Evolutionary conservation across 441 rosid species (phyloP), one percentile per base, ranked within the genome.

Genomic region (Jatropha podagrica): DNA sequence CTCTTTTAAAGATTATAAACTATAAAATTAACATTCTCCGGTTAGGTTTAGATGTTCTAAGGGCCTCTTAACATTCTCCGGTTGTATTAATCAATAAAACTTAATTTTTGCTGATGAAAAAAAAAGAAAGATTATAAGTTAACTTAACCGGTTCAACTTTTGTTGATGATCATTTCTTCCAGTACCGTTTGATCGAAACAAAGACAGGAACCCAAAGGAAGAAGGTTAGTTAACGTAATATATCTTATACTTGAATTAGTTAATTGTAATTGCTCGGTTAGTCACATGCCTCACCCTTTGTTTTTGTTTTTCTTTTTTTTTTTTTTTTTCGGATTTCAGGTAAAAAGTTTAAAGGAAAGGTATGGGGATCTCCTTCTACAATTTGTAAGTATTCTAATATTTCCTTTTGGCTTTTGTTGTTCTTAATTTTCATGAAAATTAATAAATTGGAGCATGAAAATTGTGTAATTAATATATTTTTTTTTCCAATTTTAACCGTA

Each of bases 121-220:
- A 32, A 1, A 32, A 32, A 23, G 23, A 23, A 23, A 23, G 0
- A 32, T 32, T 32, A 2, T 32, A 32, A 32, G 32, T 32, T 32
- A 32, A 32, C 32, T 32, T 67, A 17, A 26, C 41, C 17, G 41
- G 32, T 60, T 51, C 32, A 68, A 64, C 7, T 26, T 76, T 55
- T 46, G 37, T 71, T 32, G 55, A 51, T 38, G 59, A 4, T 42
- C 23, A 23, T 42, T 42, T 44, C 71, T 78, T 69, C 55, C 88
- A 88, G 91, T 75, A 70, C 62, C 88, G 86, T 58, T 82, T 79
- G 74, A 76, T 88, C 76, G 80, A 84, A 82, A 84, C 83, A 41
- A 87, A 84, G 77, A 88, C 87, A 15, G 78, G 78, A 2, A 88
- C 86, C 60, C 71, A 55, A 62, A 83, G 12, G 81, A 88, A 88